A percentile compares a stretch with the other conserved stretches of the same genome.
Evolutionary conservation across 179 eudicot genomes (phyloP).

Genomic region (Nepenthes alata): DNA sequence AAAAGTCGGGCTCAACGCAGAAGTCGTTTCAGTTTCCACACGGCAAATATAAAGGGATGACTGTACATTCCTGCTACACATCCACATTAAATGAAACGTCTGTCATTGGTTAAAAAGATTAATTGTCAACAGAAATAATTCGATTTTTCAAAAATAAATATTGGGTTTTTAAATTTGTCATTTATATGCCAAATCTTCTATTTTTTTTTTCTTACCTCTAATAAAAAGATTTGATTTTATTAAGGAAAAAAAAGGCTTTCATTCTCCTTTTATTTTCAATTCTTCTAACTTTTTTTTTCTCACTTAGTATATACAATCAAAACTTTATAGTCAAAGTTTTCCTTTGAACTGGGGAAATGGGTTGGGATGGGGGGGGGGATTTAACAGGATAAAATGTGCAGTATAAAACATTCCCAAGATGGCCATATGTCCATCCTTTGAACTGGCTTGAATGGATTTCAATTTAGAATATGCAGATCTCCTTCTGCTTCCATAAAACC

Average conservation of each 20-base stretch:
- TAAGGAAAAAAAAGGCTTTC: not conserved
- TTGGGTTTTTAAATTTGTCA: not conserved
- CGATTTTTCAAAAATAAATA: not conserved
- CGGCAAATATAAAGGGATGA: not conserved
- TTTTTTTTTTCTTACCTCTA: not conserved
- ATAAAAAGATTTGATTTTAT: too few species aligned
- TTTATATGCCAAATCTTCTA: not conserved
- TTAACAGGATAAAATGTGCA: slow-evolving; percentile 3
- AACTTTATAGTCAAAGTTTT: too few species aligned
- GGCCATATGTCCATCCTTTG: slow-evolving; percentile 24
- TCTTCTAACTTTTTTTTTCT: not conserved
- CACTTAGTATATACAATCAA: not conserved
- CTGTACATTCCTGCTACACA: not conserved
- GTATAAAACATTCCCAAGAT: slow-evolving; percentile 25
- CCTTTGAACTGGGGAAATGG: not conserved
- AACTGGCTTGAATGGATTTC: slow-evolving; percentile 15
- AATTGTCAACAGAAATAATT: not conserved
- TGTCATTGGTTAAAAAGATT: slow-evolving; percentile 2
- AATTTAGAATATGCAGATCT: slow-evolving; percentile 11
- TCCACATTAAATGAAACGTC: not conserved
- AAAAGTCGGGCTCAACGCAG: not conserved
- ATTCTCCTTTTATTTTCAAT: not conserved
- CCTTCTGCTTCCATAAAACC: not conserved
- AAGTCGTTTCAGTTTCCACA: not conserved
- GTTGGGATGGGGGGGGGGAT: not conserved